These are phyloP conservation scores for Solanum pinnatisectum DNA, from an alignment of 257 asterid genomes.

Conservation along the genomic window DNA sequence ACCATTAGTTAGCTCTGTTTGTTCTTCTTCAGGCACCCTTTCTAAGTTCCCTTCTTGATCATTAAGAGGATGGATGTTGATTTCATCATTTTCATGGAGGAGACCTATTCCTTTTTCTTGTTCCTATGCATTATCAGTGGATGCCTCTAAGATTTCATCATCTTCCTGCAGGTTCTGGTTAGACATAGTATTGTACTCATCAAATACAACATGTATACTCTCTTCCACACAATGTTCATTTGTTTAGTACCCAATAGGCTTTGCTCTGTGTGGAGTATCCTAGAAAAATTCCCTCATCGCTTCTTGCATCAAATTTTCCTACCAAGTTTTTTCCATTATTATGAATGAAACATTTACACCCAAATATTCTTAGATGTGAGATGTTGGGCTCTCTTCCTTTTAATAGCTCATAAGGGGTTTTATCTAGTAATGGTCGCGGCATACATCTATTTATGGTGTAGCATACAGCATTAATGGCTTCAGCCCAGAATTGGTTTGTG, in stretches of 20 bases:
- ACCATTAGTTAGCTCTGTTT: too few relatives aligned
- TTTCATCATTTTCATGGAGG: too few relatives aligned
- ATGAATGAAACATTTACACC: neutral
- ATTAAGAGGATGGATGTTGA: too few relatives aligned
- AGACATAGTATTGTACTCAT: neutral
- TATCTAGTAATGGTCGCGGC: neutral
- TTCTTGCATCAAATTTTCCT: neutral
- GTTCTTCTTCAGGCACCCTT: neutral
- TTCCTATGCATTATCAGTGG: neutral
- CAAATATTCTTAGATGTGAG: neutral
- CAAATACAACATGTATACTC: neutral
- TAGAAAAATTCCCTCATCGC: neutral
- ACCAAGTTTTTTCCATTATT: neutral
- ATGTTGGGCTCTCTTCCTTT: neutral
- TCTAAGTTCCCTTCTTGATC: too few relatives aligned
- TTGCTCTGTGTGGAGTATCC: neutral
- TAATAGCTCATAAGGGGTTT: neutral
- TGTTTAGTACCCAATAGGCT: neutral
- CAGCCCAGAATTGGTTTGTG: neutral
- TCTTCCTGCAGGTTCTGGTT: too few relatives aligned
- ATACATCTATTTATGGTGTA: neutral
- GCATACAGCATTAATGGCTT: neutral
- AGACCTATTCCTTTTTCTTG: neutral
- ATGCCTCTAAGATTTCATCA: too few relatives aligned
- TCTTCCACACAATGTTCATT: neutral